Evolutionary conservation across 768 basidiomycete genomes (phyloP).

Genomic region (Mycena indigotica): DNA sequence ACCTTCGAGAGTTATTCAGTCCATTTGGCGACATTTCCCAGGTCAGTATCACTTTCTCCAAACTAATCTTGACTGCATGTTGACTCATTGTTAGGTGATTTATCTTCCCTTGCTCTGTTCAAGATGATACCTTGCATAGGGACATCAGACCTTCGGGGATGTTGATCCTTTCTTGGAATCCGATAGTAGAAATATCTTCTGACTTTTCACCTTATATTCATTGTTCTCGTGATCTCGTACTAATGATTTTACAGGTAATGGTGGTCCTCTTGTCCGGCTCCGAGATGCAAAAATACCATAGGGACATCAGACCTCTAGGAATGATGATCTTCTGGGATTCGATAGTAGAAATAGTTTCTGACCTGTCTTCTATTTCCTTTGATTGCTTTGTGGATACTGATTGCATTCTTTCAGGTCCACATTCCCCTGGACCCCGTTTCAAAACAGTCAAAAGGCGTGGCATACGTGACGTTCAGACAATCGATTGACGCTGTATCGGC

Average conservation of each 20-base stretch:
- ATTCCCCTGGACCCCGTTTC: constrained; percentile 49
- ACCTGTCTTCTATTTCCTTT: constrained; percentile 17
- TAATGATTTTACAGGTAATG: constrained; percentile 32
- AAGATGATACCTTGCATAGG: constrained; percentile 56
- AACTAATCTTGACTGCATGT: too few species aligned
- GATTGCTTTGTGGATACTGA: constrained; percentile 10
- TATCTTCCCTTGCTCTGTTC: constrained; percentile 10
- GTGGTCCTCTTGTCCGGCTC: not conserved
- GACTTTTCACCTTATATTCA: constrained; percentile 15
- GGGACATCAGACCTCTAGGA: constrained; percentile 41
- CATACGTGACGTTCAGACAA: constrained; percentile 50
- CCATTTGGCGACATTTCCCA: constrained; percentile 75
- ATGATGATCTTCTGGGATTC: constrained; percentile 42
- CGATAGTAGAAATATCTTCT: constrained; percentile 62
- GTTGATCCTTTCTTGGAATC: constrained; percentile 59
- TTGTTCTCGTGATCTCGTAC: constrained; percentile 1
- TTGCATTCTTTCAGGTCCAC: constrained; percentile 42
- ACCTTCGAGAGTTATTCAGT: constrained; percentile 65
- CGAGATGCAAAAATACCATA: constrained; percentile 37
- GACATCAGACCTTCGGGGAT: constrained; percentile 68
- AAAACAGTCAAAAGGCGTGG: constrained; percentile 52
- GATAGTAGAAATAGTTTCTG: constrained; percentile 51
- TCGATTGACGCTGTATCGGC: constrained; percentile 58
- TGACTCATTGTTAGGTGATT: not conserved
- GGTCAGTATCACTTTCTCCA: constrained; percentile 49